A percentile compares a stretch with the other conserved stretches of the same genome.
These are phyloP conservation scores for Rhodotorula glutinis DNA, from an alignment of 1,284 basidiomycete species.

Conservation along the genomic window DNA sequence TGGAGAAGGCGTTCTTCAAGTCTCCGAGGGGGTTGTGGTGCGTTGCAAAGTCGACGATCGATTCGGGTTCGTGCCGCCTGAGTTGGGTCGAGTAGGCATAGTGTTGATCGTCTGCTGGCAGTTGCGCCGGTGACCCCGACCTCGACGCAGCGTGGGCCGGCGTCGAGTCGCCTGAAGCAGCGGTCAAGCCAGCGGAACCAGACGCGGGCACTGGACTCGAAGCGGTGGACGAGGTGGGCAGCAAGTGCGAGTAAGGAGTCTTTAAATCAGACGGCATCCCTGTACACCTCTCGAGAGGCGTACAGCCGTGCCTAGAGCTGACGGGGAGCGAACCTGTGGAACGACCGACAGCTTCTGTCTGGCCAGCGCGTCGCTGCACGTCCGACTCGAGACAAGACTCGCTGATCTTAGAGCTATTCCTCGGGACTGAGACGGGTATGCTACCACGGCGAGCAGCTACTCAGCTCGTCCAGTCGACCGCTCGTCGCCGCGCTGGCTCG, in stretches of 20 bases:
- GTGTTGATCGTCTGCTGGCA: constrained; percentile 16
- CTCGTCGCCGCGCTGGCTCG: too few relatives aligned
- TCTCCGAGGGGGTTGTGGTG: constrained; percentile 8
- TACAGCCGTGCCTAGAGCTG: background rate
- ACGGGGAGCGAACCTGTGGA: too few relatives aligned
- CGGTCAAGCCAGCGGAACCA: too few relatives aligned
- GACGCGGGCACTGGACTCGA: background rate
- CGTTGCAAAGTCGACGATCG: constrained; percentile 24
- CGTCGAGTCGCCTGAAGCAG: constrained; percentile 3
- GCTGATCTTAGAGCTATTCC: too few relatives aligned
- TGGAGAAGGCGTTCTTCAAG: constrained; percentile 10
- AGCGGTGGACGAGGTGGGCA: constrained; percentile 1
- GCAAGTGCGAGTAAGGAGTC: constrained; percentile 24
- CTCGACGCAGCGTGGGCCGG: background rate
- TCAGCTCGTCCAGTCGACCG: too few relatives aligned
- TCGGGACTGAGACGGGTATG: too few relatives aligned
- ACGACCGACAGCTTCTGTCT: too few relatives aligned
- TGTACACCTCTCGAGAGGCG: too few relatives aligned
- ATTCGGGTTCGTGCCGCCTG: constrained; percentile 27
- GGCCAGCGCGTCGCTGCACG: too few relatives aligned
- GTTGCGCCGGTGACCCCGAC: constrained; percentile 5
- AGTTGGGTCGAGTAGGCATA: constrained; percentile 34
- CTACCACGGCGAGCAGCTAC: too few relatives aligned
- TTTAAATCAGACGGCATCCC: constrained; percentile 17
- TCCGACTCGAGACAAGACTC: too few relatives aligned